These are phyloP conservation scores for Cladosporium sp. DNA, from an alignment of 2,329 filamentous ascomycete species.

Conservation along the genomic window DNA sequence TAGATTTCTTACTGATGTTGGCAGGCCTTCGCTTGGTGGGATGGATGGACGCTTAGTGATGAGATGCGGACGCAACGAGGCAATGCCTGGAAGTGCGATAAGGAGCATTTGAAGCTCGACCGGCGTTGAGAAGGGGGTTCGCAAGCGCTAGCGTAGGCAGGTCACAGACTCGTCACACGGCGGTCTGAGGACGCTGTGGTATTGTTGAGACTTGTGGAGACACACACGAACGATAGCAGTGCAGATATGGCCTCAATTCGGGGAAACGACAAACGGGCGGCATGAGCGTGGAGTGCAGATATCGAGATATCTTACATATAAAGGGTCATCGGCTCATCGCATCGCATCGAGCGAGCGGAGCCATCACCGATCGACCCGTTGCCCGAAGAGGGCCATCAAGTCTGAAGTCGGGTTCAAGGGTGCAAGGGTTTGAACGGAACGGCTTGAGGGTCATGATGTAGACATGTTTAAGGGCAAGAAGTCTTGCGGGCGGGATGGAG, in stretches of 20 bases:
- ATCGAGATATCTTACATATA: neutral
- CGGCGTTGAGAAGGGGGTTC: slow-evolving; percentile 12
- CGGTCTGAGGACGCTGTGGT: slow-evolving; percentile 2
- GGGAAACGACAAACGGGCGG: neutral
- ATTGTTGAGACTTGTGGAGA: slow-evolving; percentile 15
- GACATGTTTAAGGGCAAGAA: neutral
- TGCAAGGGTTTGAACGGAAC: neutral
- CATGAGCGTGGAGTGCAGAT: neutral
- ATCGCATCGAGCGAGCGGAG: neutral
- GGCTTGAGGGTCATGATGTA: neutral
- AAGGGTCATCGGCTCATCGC: neutral
- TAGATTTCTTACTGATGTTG: neutral
- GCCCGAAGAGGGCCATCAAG: neutral
- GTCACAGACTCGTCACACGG: slow-evolving; percentile 13
- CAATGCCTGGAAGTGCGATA: neutral
- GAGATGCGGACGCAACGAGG: neutral
- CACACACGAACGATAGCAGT: slow-evolving; percentile 1
- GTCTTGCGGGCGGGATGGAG: neutral
- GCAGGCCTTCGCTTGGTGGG: neutral
- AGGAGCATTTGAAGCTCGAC: neutral
- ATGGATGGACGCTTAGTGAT: neutral
- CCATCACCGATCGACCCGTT: neutral
- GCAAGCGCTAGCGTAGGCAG: slow-evolving; percentile 8
- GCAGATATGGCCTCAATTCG: neutral
- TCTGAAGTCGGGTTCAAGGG: neutral